Conservation (phyloP, 805 yeast species). For the Diddensiella santjacobensis region DNA sequence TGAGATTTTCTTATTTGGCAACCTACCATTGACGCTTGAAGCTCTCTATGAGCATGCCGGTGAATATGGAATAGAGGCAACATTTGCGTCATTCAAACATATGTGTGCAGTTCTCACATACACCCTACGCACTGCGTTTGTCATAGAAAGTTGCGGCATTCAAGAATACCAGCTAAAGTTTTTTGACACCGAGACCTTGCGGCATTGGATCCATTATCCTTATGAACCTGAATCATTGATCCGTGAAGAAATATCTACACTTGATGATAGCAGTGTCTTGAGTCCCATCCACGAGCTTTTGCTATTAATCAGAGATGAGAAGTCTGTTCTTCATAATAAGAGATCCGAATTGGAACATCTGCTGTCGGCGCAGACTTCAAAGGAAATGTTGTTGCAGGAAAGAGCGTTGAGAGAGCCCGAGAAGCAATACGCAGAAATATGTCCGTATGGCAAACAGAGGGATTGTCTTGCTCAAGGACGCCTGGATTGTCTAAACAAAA, state of each 20-base stretch:
- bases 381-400: conserved; percentile 12
- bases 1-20: not conserved
- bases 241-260: not conserved
- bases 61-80: conserved; percentile 2
- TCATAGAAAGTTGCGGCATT: not conserved
- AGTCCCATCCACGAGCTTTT: not conserved
- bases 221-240: not conserved
- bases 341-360: conserved; percentile 7
- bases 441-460: conserved; percentile 15
- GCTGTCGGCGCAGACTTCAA: conserved; percentile 12
- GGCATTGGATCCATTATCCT: conserved; percentile 2
- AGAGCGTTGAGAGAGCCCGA: conserved; percentile 10
- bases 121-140: conserved; percentile 7
- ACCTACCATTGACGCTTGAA: conserved; percentile 8
- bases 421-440: conserved; percentile 21
- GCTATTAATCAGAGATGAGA: not conserved
- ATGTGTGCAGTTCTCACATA: not conserved
- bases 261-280: not conserved
- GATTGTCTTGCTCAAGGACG: conserved; percentile 21
- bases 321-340: not conserved
- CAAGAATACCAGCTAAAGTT: conserved; percentile 4
- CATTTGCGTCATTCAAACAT: conserved; percentile 1
- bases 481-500: conserved; percentile 23
- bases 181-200: conserved; percentile 10
- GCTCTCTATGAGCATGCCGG: not conserved